These are phyloP conservation scores for Vinca minor DNA, from an alignment of 257 asterid species.

Conservation along the genomic window DNA sequence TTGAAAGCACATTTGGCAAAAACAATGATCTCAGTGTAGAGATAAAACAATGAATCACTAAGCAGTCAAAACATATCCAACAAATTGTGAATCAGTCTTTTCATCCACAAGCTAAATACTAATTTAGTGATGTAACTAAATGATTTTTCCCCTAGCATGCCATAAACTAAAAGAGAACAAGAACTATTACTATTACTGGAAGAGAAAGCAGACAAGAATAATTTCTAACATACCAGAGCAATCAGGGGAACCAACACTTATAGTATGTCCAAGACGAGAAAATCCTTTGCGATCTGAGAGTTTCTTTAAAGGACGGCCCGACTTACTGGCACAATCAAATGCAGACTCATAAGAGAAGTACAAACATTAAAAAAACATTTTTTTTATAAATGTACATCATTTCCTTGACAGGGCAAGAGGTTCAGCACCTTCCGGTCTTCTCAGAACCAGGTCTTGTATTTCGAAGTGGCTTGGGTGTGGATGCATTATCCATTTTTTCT, in stretches of 20 bases:
- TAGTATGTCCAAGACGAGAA: conserved; percentile 70
- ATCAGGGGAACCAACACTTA: conserved; percentile 80
- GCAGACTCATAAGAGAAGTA: conserved; percentile 18
- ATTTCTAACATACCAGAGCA: conserved; percentile 48
- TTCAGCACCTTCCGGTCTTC: conserved; percentile 72
- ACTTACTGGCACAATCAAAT: conserved; percentile 55
- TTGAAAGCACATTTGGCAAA: neutral
- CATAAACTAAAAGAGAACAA: neutral
- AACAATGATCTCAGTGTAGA: neutral
- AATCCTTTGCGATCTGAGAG: conserved; percentile 75
- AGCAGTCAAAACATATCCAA: neutral
- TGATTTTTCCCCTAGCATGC: neutral
- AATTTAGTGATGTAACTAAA: neutral
- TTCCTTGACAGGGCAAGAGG: conserved; percentile 17
- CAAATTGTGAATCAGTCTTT: neutral
- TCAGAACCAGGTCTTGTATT: conserved; percentile 58
- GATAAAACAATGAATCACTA: neutral
- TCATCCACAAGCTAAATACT: neutral
- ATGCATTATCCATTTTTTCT: conserved; percentile 59
- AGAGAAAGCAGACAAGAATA: neutral
- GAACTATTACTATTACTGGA: neutral
- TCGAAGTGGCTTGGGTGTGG: conserved; percentile 58
- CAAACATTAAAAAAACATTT: conserved; percentile 11
- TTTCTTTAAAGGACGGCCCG: conserved; percentile 88
- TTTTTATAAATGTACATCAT: conserved; percentile 6